Evolutionary conservation across 352 stramenopile species (phyloP).

Genomic region (Phytopythium mirpurense): DNA sequence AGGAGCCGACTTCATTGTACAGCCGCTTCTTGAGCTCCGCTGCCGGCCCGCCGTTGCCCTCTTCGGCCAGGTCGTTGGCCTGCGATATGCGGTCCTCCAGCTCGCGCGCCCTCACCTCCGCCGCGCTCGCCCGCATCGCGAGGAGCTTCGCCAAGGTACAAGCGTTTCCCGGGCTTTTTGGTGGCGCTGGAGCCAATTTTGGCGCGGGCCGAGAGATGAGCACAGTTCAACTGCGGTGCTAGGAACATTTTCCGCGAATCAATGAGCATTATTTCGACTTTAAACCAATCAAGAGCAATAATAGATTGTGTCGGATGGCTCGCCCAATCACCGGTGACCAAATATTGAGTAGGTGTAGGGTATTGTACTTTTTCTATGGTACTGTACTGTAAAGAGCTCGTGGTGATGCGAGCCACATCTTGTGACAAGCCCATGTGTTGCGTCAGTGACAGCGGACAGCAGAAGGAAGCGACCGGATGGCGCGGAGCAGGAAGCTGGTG

Average conservation of each 20-base stretch:
- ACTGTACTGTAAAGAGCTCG: too few relatives aligned
- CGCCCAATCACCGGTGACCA: too few relatives aligned
- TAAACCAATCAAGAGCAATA: neutral
- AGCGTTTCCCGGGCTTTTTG: neutral
- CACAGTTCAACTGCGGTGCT: too few relatives aligned
- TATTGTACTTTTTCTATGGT: too few relatives aligned
- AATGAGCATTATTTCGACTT: neutral
- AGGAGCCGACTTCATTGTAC: conserved; percentile 74
- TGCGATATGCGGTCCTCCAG: conserved; percentile 35
- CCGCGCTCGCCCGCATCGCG: conserved; percentile 12
- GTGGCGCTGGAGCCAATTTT: neutral
- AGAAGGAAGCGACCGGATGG: too few relatives aligned
- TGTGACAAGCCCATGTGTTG: too few relatives aligned
- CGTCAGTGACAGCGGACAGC: too few relatives aligned
- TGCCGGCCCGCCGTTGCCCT: conserved; percentile 26
- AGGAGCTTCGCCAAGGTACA: neutral
- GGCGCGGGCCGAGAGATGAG: too few relatives aligned
- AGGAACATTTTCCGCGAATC: neutral
- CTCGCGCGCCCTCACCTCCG: conserved; percentile 25
- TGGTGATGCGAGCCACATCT: too few relatives aligned
- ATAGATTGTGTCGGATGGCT: too few relatives aligned
- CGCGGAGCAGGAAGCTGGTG: conserved; percentile 31
- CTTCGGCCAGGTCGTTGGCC: conserved; percentile 20
- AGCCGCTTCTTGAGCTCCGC: conserved; percentile 56
- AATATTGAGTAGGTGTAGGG: too few relatives aligned